Conservation (phyloP, 352 stramenopile genomes). For the Phytopythium boreale region DNA sequence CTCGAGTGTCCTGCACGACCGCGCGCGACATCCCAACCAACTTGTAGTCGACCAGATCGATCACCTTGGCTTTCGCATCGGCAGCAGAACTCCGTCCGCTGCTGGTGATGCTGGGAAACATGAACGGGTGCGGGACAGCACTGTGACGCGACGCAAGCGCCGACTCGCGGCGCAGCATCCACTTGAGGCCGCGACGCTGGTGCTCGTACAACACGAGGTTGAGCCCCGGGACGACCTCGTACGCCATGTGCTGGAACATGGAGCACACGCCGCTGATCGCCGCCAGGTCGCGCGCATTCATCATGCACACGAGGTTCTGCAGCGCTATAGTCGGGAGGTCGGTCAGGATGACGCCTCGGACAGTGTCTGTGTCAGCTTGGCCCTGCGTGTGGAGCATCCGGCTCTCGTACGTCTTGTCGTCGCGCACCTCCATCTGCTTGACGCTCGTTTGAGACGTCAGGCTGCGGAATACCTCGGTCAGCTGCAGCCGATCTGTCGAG, state of each 20-base stretch:
- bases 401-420: conserved; percentile 55
- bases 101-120: conserved; percentile 25
- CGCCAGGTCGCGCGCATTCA: conserved; percentile 59
- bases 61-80: conserved; percentile 11
- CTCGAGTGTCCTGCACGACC: conserved; percentile 42
- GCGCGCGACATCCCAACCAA: conserved; percentile 24
- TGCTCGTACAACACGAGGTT: conserved; percentile 74
- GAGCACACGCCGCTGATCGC: conserved; percentile 60
- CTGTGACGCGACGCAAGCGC: conserved; percentile 6
- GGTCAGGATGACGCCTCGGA: conserved; percentile 41
- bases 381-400: conserved; percentile 28
- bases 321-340: conserved; percentile 61
- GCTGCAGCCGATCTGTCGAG: conserved; percentile 28
- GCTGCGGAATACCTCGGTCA: conserved; percentile 70
- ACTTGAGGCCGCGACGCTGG: conserved; percentile 72
- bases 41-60: conserved; percentile 60
- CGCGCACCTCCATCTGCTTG: conserved; percentile 64
- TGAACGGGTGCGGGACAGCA: conserved; percentile 42
- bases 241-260: conserved; percentile 76
- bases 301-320: conserved; percentile 54
- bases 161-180: conserved; percentile 74
- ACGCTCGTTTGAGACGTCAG: conserved; percentile 57
- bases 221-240: conserved; percentile 78
- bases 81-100: neutral
- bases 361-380: conserved; percentile 8